These are phyloP conservation scores for Thermoascus crustaceus DNA, from an alignment of 2,329 filamentous ascomycete genomes.

Conservation along the genomic window DNA sequence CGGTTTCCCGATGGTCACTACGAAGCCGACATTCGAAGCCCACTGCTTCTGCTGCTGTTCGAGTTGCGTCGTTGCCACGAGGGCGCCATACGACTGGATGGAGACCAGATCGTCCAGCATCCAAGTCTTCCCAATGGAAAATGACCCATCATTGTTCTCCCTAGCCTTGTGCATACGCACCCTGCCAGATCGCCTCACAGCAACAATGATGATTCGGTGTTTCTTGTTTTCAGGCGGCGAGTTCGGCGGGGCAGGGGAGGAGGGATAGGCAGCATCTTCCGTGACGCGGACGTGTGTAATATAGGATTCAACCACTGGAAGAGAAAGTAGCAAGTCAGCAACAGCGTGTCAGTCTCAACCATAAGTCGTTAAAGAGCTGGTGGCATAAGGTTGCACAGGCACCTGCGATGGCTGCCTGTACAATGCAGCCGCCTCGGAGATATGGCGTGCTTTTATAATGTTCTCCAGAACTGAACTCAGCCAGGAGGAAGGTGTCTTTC, in stretches of 20 bases:
- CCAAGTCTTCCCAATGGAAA: constrained; percentile 98
- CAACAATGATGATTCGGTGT: constrained; percentile 81
- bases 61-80: constrained; percentile 49
- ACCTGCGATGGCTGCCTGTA: no score
- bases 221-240: constrained; percentile 72
- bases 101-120: constrained; percentile 79
- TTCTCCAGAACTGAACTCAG: no score
- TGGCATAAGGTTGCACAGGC: no score
- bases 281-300: constrained; percentile 92
- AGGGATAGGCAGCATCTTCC: constrained; percentile 78
- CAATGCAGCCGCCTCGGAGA: no score
- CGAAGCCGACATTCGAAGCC: constrained; percentile 77
- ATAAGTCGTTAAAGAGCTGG: not conserved
- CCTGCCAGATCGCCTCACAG: constrained; percentile 82
- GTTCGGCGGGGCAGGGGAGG: constrained; percentile 72
- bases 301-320: constrained; percentile 75
- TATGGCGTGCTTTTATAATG: no score
- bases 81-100: constrained; percentile 72
- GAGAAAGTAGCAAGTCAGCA: constrained; percentile 13
- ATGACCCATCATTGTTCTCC: constrained; percentile 87
- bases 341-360: not conserved
- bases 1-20: constrained; percentile 81
- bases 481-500: no score
- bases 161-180: constrained; percentile 96
- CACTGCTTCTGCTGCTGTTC: constrained; percentile 59